Evolutionary conservation across 306 rosid genomes (phyloP), one percentile per base, ranked within the genome.

Genomic region (Senna siamea): DNA sequence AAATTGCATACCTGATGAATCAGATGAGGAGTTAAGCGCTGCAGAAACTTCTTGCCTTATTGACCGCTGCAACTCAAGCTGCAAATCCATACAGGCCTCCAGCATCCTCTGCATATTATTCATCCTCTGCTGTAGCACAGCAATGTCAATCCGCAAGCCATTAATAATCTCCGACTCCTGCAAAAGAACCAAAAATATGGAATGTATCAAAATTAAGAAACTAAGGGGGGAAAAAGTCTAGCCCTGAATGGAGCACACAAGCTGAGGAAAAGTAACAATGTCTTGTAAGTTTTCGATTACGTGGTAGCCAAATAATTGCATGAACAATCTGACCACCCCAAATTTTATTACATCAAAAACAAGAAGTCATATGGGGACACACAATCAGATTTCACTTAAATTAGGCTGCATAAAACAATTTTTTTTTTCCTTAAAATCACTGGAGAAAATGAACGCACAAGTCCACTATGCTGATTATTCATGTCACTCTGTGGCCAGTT

Each of bases 11-110:
- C 99, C 97, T 82, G 84, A 37, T 55, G 83, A 80, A 75, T 52
- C 82, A 68, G 82, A 58, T 19, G 99, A 79, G 34, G 88, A 86
- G 73, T 95, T 88, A 28, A 95, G 82, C 67, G 98, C 99, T 56
- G 94, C 92, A 74, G 99, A 92, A 66, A 95, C 99, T 87, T 95
- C 99, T 82, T 95, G 97, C 66, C 83, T 84, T 41, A 95, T 87
- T 10, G 98, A 90, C 48, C 96, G 93, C 76, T 95, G 99, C 90
- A 95, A 70, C 87, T 95, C 98, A 37, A 90, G 92, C 84, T 95
- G 99, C 98, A 95, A 92, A 80, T 95, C 99, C 99, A 95, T 92
- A 84, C 99, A 95, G 52, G 99, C 85, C 82, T 92, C 99, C 59
- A 95, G 76, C 97, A 88, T 95, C 71, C 86, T 87, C 78, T 92